Conservation (phyloP, 768 basidiomycete species). For the Hericium erinaceus region DNA sequence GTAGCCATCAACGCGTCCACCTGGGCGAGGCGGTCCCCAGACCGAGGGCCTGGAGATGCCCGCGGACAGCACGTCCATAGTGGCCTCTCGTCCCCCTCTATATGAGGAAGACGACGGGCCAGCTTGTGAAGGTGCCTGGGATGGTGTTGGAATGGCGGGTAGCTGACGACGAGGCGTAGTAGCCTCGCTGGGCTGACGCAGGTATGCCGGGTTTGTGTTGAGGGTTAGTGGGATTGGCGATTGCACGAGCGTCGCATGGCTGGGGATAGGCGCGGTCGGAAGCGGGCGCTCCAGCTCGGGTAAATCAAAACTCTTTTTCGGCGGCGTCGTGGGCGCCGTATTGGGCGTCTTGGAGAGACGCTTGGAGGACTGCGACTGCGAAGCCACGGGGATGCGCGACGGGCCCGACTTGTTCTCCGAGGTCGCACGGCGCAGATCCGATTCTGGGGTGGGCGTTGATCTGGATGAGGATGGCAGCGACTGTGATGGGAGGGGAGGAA, state of each 20-base stretch:
- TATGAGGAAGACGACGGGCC: not conserved
- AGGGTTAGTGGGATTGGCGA: not conserved
- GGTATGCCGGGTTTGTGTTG: not conserved
- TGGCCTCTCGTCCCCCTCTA: not conserved
- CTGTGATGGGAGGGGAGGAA: not conserved
- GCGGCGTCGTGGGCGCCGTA: not conserved
- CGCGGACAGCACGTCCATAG: not conserved
- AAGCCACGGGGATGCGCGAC: constrained; percentile 1
- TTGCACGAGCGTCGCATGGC: not conserved
- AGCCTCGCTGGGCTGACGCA: not conserved
- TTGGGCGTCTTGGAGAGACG: not conserved
- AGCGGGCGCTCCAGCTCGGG: not conserved
- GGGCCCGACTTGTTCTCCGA: not conserved
- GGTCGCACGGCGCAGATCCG: not conserved
- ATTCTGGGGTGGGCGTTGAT: not conserved
- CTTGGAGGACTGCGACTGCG: not conserved
- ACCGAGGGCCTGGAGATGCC: not conserved
- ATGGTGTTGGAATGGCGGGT: not conserved
- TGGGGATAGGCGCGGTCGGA: not conserved
- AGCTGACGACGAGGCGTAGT: not conserved
- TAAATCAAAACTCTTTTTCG: not conserved
- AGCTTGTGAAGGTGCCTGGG: not conserved
- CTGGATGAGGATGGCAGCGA: not conserved
- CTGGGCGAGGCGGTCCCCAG: not conserved
- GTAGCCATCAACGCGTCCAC: not conserved